Percentiles rank a stretch among this genome's conserved stretches.
phyloP scores from a whole-genome alignment of 1,139 yeast genomes.

The Suhomyces anneliseae region DNA sequence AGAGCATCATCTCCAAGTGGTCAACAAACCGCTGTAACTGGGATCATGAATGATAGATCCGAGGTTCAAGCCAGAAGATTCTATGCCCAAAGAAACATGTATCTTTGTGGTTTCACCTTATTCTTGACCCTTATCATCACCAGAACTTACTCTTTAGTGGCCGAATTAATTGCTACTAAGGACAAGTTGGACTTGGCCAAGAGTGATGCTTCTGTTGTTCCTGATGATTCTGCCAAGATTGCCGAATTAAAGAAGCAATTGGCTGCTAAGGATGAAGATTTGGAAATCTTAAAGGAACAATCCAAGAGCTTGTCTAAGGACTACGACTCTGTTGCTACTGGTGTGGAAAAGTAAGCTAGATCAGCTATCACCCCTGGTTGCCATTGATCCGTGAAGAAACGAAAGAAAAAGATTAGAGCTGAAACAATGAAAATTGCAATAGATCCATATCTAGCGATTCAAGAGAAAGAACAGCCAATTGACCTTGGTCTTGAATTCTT shows the following conservation, averaged over 20 bases:
- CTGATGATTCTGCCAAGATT: constrained; percentile 38
- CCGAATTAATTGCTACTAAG: constrained; percentile 63
- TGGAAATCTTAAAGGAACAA: constrained; percentile 68
- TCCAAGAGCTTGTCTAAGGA: constrained; percentile 67
- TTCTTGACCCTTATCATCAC: constrained; percentile 83
- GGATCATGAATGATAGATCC: constrained; percentile 56
- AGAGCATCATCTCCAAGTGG: constrained; percentile 25
- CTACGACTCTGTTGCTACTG: constrained; percentile 51
- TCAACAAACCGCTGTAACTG: constrained; percentile 17
- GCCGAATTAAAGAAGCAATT: constrained; percentile 54
- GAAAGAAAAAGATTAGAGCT: too few relatives aligned
- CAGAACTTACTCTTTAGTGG: constrained; percentile 82
- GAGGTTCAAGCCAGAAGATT: constrained; percentile 89
- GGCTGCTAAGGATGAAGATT: constrained; percentile 60
- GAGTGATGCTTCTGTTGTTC: constrained; percentile 12
- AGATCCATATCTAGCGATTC: too few relatives aligned
- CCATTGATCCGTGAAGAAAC: too few relatives aligned
- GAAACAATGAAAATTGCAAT: too few relatives aligned
- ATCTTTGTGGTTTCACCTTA: constrained; percentile 91
- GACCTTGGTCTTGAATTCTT: too few relatives aligned
- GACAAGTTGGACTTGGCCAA: constrained; percentile 58
- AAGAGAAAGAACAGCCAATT: too few relatives aligned
- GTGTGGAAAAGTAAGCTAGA: constrained; percentile 13
- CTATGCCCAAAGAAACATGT: constrained; percentile 96
- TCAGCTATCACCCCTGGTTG: not conserved